Evolutionary conservation across 129 eudicot species (phyloP), one percentile per base, ranked within the genome.

Genomic region (Flaveria robusta): DNA sequence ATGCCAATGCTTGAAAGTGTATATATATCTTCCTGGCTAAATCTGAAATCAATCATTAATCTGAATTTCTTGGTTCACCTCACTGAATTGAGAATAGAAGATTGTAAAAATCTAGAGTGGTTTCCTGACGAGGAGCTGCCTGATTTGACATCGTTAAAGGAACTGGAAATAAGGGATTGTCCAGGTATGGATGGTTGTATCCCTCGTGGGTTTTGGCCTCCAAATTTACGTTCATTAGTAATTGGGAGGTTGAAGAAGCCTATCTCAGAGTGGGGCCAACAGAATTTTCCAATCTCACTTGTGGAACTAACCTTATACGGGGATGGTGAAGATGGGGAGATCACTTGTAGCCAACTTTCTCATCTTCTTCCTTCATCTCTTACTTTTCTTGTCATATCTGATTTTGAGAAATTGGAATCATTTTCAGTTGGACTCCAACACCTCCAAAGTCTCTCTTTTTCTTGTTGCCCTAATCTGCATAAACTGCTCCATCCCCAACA

Each of bases 341-440:
- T 19, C 11, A 18, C 16, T 46, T 47, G 16, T 14, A 75, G 72
- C 46, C 39, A 18, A 0, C 8, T 75, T 9, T 47, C 74, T 10
- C 42, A 50, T 66, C 49, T 74, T 27, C 64, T 80, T 54, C 79
- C 74, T 54, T 27, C 74, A 43, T 66, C 76, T 74, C 76, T 81
- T 51, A 66, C 20, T 54, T 0, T 0, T 19, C 65, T 74, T 3
- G 0, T 0, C 3, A 55, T 81, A 47, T 0, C 0, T 0, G 23
- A 0, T 0, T 60, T 68, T 29, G 0, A 26, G 50, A 20, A 81
- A 27, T 12, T 81, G 59, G 52, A 74, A 46, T 39, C 54, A 7
- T 0, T 52, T 62, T 43, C 63, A 41, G 10, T 18, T 55, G 75
- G 75, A 31, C 42, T 80, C 66, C 66, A 23, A 59, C 66, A 59